These are phyloP conservation scores for Psilocybe tampanensis DNA, from an alignment of 768 basidiomycete species.

Conservation along the genomic window DNA sequence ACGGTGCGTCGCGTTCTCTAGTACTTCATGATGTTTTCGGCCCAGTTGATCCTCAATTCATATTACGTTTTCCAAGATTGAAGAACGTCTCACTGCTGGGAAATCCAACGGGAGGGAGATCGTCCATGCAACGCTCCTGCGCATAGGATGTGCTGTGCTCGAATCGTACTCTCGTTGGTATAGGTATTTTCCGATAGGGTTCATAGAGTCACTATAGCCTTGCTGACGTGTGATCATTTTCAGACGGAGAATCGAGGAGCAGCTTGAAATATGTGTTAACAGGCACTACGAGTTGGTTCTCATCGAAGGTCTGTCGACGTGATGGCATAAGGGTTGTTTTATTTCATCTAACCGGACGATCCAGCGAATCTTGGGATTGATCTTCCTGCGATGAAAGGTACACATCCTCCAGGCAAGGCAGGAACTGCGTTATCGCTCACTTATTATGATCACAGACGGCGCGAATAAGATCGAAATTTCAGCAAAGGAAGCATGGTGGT, in stretches of 20 bases:
- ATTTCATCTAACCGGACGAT: neutral
- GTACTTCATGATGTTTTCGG: neutral
- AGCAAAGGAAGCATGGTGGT: slow-evolving; percentile 25
- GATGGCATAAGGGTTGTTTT: no score
- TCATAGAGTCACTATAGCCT: no score
- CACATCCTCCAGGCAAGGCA: no score
- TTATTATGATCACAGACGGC: slow-evolving; percentile 17
- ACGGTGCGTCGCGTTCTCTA: slow-evolving; percentile 2
- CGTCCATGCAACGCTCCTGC: neutral
- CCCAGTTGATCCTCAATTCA: no score
- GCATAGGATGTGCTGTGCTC: slow-evolving; percentile 1
- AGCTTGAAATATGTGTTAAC: slow-evolving; percentile 3
- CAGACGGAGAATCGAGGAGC: neutral
- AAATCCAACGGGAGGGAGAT: slow-evolving; percentile 1
- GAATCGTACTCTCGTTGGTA: slow-evolving; percentile 4
- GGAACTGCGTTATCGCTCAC: neutral
- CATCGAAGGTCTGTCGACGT: slow-evolving; percentile 1
- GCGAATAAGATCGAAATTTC: slow-evolving; percentile 17
- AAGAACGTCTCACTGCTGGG: neutral
- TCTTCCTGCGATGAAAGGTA: slow-evolving; percentile 7
- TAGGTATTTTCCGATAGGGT: neutral
- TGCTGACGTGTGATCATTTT: neutral
- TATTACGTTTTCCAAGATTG: slow-evolving; percentile 2
- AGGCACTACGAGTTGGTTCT: slow-evolving; percentile 7
- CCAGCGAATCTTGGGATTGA: slow-evolving; percentile 9